These are phyloP conservation scores for Orbilia blumenaviensis DNA, from an alignment of 2,329 filamentous ascomycete species.

Conservation along the genomic window DNA sequence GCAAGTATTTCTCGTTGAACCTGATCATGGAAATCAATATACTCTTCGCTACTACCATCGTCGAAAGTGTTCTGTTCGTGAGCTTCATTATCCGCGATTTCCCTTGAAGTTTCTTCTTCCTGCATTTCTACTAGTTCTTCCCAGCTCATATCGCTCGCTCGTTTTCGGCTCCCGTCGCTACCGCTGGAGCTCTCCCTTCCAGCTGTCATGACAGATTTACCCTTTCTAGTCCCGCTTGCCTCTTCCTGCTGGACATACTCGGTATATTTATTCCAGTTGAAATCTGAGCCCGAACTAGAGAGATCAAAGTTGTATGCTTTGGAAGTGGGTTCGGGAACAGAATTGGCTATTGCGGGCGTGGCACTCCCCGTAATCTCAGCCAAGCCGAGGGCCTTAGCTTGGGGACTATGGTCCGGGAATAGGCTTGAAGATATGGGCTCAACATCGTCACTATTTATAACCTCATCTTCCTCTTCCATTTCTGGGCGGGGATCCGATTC, in stretches of 20 bases:
- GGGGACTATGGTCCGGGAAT: neutral
- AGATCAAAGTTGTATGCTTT: slow-evolving; percentile 47
- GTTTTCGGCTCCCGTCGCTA: slow-evolving; percentile 43
- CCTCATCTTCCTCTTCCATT: neutral
- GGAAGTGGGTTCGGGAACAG: neutral
- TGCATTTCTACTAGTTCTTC: slow-evolving; percentile 40
- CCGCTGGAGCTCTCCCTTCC: slow-evolving; percentile 47
- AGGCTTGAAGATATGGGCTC: neutral
- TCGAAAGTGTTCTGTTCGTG: slow-evolving; percentile 29
- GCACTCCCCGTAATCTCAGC: neutral
- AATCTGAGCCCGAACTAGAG: slow-evolving; percentile 47
- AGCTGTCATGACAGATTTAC: slow-evolving; percentile 15
- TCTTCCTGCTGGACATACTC: slow-evolving; percentile 37
- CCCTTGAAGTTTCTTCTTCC: slow-evolving; percentile 25
- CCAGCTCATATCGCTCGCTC: slow-evolving; percentile 52
- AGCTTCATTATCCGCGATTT: slow-evolving; percentile 45
- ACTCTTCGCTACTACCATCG: slow-evolving; percentile 46
- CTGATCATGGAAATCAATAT: slow-evolving; percentile 53
- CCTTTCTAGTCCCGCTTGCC: slow-evolving; percentile 15
- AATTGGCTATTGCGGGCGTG: neutral
- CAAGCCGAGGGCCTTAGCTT: neutral
- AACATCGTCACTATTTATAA: neutral
- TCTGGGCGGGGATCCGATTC: neutral
- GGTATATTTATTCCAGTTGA: slow-evolving; percentile 52
- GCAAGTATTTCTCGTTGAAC: slow-evolving; percentile 49